Conservation (phyloP, 495 filamentous ascomycete genomes). For the Entonaema liquescens region DNA sequence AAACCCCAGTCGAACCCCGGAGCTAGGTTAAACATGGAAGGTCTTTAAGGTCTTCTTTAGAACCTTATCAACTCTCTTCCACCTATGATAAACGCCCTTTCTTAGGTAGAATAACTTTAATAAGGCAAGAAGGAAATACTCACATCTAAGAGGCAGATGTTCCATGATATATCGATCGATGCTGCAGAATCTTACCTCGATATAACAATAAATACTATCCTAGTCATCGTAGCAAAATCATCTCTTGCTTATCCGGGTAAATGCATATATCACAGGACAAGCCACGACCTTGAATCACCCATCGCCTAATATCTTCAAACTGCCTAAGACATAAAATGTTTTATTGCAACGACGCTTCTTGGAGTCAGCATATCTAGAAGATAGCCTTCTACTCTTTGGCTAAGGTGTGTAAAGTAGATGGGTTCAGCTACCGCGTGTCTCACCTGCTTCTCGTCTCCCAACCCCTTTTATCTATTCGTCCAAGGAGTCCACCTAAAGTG, state of each 20-base stretch:
- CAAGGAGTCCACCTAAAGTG: no score
- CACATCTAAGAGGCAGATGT: neutral
- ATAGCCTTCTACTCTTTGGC: no score
- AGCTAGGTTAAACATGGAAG: conserved; percentile 38
- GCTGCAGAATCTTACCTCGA: neutral
- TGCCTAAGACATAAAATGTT: no score
- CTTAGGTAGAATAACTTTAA: neutral
- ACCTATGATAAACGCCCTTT: neutral
- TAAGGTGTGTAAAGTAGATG: no score
- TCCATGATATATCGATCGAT: neutral
- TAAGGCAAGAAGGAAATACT: neutral
- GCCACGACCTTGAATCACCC: neutral
- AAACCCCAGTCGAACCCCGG: neutral
- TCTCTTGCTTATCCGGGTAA: neutral
- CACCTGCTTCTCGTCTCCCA: no score
- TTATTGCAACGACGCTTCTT: no score
- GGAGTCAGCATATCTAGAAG: no score
- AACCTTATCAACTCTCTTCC: neutral
- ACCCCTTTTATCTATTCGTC: no score
- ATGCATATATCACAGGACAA: neutral
- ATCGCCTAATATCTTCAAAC: neutral
- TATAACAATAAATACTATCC: neutral
- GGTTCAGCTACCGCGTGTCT: no score
- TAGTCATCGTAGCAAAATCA: neutral
- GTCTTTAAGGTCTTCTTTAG: neutral